Base-by-base conservation (phyloP, 1,284 basidiomycete genomes). In the Cerioporus squamosus region DNA sequence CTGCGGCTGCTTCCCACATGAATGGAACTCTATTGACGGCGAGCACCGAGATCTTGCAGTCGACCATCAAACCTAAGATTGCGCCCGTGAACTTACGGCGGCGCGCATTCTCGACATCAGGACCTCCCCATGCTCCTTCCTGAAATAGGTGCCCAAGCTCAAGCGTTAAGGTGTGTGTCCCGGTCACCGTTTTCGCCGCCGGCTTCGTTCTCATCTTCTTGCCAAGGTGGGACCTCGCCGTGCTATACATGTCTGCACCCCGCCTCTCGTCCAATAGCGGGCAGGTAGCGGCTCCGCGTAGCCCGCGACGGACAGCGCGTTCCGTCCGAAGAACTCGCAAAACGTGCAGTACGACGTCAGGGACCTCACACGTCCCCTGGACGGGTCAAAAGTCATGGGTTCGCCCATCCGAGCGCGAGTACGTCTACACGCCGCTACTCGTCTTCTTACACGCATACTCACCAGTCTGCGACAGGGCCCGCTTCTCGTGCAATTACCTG, bases 151-250 rank as follows among this genome's bases (percentile, higher is more conserved):
- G 14, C 36, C 44, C 51, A 61, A 59, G 59, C 59, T 64, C 62
- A 64, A 64, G 48, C 62, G 57, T 64, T 61, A 61, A 53, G 51
- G 54, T 64, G 59, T 54, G 59, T 46, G 48, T 47, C 43, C 62
- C 54, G 53, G 20, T 29, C 42, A 22, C 42, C 51, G 53, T 60
- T 51, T 40, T 44, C 23, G 22, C 53, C 40, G 46, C 36, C 44
- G 15, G 33, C 36, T 17, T 9, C 31, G 39, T 55, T 58, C 59
- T 52, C 53, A 55, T 57, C 52, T 53, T 56, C 40, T 49, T 33
- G 55, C 51, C 50, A 52, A 59, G 62, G 59, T 61, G 62, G 43
- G 62, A 64, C 54, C 31, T 2, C 44, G 9, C 23, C 40, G 40
- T 38, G 42, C 23, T 46, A 36, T 36, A 42, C n/a, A 22, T 18